Evolutionary conservation across 1,284 basidiomycete species (phyloP), one percentile per base, ranked within the genome.

Genomic region (Pseudozyma pruni): DNA sequence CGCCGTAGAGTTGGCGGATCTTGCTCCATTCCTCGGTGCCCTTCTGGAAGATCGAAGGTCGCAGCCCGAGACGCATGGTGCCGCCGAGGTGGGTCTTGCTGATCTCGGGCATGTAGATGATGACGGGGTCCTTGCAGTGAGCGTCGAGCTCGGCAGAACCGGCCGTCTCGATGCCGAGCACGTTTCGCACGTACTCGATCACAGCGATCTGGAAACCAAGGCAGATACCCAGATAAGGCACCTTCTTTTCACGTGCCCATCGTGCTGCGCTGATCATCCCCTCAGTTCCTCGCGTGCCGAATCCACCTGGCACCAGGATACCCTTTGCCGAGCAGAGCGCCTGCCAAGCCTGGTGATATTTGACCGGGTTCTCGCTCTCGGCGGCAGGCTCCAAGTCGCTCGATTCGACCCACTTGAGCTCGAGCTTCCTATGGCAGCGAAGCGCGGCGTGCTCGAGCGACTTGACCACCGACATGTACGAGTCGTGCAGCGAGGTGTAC

Each of bases 81-180:
- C 95, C 95, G 53, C 95, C 95, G 87, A 98, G 92, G 75, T 98
- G 94, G 8, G 94, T 98, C 82, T 91, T 92, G 41, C 93, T 96
- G 75, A 98, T 92, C 83, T 99, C 95, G 27, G 95, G 95, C 95
- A 99, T 99, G 87, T 95, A 98, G 74, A 98, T 88, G 83, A 98
- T 87, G 55, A 94, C 87, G 0, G 91, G 91, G 71, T 92, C 86
- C 17, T 84, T 79, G 20, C 85, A 85, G 14, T 83, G 75, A 31
- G 86, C 84, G 40, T 87, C 84, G 73, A 98, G 91, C 84, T 98
- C 95, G 23, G 89, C 85, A 2, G 94, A 98, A 59, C 90, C 90
- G n/a, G 94, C 93, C 49, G 89, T 92, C 91, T 87, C 78, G 51
- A 95, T 85, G 23, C 88, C 88, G 73, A 93, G 87, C 7, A 97